A percentile compares a stretch with the other conserved stretches of the same genome.
Conservation (phyloP, 1,284 basidiomycete genomes). For the Ganoderma sinense region DNA sequence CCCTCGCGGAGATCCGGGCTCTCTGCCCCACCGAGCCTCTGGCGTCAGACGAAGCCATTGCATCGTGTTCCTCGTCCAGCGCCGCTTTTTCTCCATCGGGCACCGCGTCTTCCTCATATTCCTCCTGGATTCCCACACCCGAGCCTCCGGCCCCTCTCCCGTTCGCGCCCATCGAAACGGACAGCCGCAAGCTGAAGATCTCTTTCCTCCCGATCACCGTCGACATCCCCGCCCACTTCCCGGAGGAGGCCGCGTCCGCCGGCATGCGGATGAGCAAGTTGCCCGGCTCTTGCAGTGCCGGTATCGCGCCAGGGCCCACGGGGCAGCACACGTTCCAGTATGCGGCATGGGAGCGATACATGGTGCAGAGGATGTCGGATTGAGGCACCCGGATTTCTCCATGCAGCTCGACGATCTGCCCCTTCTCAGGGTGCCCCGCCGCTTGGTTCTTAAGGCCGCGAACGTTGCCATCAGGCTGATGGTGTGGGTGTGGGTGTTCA, state of each 20-base stretch:
- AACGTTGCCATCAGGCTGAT: background rate
- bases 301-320: conserved; percentile 41
- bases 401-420: background rate
- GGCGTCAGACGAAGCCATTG: conserved; percentile 7
- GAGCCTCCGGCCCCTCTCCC: conserved; percentile 54
- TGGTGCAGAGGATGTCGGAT: conserved; percentile 49
- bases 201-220: conserved; percentile 51
- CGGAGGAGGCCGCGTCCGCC: conserved; percentile 24
- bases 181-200: conserved; percentile 61
- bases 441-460: background rate
- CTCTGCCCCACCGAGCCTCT: conserved; percentile 44
- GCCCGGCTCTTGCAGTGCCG: background rate
- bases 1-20: conserved; percentile 56
- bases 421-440: background rate
- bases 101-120: conserved; percentile 20
- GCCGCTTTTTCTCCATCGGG: conserved; percentile 35
- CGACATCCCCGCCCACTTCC: conserved; percentile 44
- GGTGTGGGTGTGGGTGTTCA: background rate
- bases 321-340: conserved; percentile 56
- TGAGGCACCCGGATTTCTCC: background rate
- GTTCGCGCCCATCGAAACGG: conserved; percentile 54
- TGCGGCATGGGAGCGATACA: conserved; percentile 70
- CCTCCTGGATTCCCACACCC: conserved; percentile 35
- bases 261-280: conserved; percentile 41
- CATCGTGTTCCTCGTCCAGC: conserved; percentile 30